phyloP scores from a whole-genome alignment of 208 protist genomes.

The Phytomonas serpens region DNA sequence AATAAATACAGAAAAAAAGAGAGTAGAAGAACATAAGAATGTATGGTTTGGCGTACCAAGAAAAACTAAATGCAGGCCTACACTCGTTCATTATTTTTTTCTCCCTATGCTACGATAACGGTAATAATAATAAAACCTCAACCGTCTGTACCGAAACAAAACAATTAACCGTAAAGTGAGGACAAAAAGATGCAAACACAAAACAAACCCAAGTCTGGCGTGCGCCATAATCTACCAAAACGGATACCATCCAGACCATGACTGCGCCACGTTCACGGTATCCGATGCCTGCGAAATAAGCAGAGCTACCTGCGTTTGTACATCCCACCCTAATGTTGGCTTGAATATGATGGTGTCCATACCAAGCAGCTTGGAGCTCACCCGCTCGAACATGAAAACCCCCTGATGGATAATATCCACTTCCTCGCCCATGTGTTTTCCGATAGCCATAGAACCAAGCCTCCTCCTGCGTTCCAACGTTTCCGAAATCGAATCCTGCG shows the following conservation, averaged over 20 bases:
- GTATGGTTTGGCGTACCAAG: background rate
- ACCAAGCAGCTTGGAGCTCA: conserved; percentile 80
- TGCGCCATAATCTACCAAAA: conserved; percentile 52
- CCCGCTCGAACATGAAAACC: conserved; percentile 65
- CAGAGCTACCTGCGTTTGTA: conserved; percentile 62
- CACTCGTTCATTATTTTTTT: conserved; percentile 10
- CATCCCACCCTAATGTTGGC: conserved; percentile 37
- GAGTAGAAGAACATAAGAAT: background rate
- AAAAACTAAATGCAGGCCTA: background rate
- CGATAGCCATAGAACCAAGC: conserved; percentile 20
- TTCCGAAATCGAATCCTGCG: conserved; percentile 7
- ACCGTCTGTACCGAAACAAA: background rate
- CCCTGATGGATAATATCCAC: conserved; percentile 80
- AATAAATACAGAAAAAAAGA: conserved; percentile 12
- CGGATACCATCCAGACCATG: conserved; percentile 88
- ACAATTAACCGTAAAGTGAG: conserved; percentile 1
- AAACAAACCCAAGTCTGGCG: background rate
- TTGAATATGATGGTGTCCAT: conserved; percentile 46
- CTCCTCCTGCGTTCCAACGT: conserved; percentile 15
- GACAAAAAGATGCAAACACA: background rate
- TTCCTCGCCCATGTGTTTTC: conserved; percentile 43
- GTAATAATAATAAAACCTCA: conserved; percentile 5
- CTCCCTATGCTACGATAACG: background rate
- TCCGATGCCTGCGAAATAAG: conserved; percentile 83
- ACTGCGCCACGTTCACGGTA: conserved; percentile 81